phyloP scores from a whole-genome alignment of 129 eudicot species.

The Flaveria brownii region DNA sequence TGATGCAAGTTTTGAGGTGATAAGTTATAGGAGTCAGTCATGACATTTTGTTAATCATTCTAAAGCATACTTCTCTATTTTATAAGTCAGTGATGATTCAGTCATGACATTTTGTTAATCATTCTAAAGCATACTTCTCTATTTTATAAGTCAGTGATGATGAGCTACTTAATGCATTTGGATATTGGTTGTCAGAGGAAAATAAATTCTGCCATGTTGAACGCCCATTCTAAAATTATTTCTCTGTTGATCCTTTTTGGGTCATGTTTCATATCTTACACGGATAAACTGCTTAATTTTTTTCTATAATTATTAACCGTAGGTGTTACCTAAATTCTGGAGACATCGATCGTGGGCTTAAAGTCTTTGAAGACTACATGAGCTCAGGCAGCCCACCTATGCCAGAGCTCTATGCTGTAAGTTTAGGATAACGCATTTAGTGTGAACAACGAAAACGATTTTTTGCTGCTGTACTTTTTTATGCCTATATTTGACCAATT shows the following conservation, averaged over 20 bases:
- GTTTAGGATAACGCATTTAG: slow-evolving; percentile 32
- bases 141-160: neutral
- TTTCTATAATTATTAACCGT: slow-evolving; percentile 14
- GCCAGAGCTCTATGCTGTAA: slow-evolving; percentile 60
- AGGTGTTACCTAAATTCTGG: slow-evolving; percentile 84
- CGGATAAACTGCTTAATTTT: neutral
- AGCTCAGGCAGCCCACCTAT: slow-evolving; percentile 50
- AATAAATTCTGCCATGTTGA: slow-evolving; percentile 1
- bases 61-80: too few species aligned
- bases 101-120: neutral
- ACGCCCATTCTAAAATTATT: neutral
- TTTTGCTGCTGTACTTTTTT: neutral
- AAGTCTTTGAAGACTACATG: slow-evolving; percentile 68
- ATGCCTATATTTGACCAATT: neutral
- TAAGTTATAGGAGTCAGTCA: neutral
- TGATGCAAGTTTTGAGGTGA: slow-evolving; percentile 77
- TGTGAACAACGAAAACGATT: neutral
- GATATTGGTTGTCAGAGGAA: neutral
- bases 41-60: neutral
- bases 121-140: too few species aligned
- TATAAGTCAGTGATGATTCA: too few species aligned
- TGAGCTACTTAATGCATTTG: neutral
- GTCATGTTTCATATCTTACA: neutral
- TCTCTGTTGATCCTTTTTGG: slow-evolving; percentile 3
- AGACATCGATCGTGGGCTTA: slow-evolving; percentile 62